Evolutionary conservation across 179 eudicot genomes (phyloP), one percentile per base, ranked within the genome.

Genomic region (Carnegiea gigantea): DNA sequence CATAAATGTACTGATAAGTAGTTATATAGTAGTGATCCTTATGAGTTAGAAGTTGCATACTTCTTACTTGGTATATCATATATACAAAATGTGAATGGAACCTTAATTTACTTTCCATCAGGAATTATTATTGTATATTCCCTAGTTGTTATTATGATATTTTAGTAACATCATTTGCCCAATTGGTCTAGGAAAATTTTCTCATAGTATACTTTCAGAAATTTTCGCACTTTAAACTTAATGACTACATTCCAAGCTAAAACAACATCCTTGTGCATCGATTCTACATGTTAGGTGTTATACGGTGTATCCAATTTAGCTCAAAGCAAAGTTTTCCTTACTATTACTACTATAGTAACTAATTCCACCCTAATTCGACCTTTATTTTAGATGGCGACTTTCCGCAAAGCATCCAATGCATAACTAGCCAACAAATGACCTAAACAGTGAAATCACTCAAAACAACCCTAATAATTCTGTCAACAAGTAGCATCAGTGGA

Each of bases 401-500:
- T 62, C 30, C 68, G 6, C 68, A 62, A 62, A 24, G 68, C n/a
- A 57, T 57, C 21, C 7, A 57, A 6, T 36, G 46, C 33, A 70
- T 70, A 70, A 70, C 44, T 30, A 5, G 17, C 76, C 15, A 73
- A 21, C 26, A 73, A 44, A 73, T 40, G 30, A 14, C 18, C 76
- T 44, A 73, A 73, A 73, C 33, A 73, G 76, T 73, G 13, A 21
- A 18, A 73, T 44, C 54, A 73, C 30, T 44, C 18, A 44, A 40
- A 21, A 14, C 13, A 44, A 57, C 76, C 33, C 18, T 51, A 81
- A 76, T 64, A 26, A 67, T 81, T 76, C 68, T 68, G 36, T 67
- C 75, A 81, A 49, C 75, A 75, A 75, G 75, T 65, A 81, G 83
- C 78, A 80, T 74, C 49, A 75, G 21, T 8, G 70, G 83, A 81